Conservation (phyloP, 2,329 filamentous ascomycete species). For the Ophiobolus disseminans region DNA sequence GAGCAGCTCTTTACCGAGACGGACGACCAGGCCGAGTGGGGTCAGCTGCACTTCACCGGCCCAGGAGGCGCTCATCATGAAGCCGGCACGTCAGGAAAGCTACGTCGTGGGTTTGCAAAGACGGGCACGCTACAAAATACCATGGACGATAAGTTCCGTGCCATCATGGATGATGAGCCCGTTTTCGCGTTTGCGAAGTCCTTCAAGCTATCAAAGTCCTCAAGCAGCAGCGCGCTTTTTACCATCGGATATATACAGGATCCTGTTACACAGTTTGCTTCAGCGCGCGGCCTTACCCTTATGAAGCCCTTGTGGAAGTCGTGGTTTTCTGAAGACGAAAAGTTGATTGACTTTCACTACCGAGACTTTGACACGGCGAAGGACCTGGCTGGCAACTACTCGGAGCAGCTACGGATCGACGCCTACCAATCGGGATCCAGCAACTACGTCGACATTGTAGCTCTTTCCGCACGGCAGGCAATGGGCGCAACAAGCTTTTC, state of each 20-base stretch:
- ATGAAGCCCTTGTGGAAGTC: conserved; percentile 84
- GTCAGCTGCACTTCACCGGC: conserved; percentile 77
- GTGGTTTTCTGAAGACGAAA: conserved; percentile 69
- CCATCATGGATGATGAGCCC: conserved; percentile 78
- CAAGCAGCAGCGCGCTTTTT: conserved; percentile 66
- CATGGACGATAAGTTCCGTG: conserved; percentile 70
- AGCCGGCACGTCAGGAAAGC: conserved; percentile 69
- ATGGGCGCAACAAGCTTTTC: conserved; percentile 80
- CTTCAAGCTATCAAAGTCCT: conserved; percentile 40
- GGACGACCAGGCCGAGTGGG: conserved; percentile 82
- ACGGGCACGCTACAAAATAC: conserved; percentile 71
- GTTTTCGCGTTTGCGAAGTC: conserved; percentile 73
- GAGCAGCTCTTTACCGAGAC: conserved; percentile 77
- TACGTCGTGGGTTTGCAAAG: conserved; percentile 74
- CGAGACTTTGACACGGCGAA: conserved; percentile 71
- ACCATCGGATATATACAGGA: conserved; percentile 80
- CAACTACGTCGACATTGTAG: conserved; percentile 78
- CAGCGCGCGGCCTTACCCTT: conserved; percentile 74
- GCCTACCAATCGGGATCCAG: conserved; percentile 76
- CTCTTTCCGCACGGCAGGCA: conserved; percentile 79
- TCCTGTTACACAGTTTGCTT: conserved; percentile 79
- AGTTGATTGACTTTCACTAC: conserved; percentile 79
- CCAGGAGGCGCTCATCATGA: conserved; percentile 73
- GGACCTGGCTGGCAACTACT: conserved; percentile 74
- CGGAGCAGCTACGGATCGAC: conserved; percentile 71